Percentiles rank a stretch among this genome's conserved stretches.
phyloP scores from a whole-genome alignment of 2,329 filamentous ascomycete genomes.

The Pestalotiopsis sp. region DNA sequence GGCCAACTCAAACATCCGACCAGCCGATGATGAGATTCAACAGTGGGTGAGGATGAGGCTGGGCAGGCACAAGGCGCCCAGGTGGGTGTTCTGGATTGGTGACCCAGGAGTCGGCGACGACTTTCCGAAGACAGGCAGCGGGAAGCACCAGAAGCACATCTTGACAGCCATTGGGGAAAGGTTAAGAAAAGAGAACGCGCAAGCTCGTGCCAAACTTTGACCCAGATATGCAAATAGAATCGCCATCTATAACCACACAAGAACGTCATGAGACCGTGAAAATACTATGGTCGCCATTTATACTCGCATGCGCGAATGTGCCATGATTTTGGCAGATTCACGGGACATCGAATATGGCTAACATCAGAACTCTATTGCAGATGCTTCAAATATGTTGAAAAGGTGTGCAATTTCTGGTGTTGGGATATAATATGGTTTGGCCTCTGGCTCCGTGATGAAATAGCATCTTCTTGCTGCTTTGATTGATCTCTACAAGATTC shows the following conservation, averaged over 20 bases:
- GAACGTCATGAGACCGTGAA: neutral
- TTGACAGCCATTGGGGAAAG: neutral
- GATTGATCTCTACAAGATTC: rapidly evolving
- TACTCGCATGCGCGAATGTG: no score
- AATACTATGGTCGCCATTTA: neutral
- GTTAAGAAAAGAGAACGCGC: neutral
- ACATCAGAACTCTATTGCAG: no score
- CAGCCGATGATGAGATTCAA: constrained; percentile 61
- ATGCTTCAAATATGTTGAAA: no score
- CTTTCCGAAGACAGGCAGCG: constrained; percentile 94
- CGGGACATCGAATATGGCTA: no score
- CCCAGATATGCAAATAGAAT: neutral
- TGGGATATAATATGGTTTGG: no score
- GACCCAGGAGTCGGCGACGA: constrained; percentile 41
- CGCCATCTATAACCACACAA: neutral
- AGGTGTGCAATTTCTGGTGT: no score
- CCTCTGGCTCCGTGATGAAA: no score
- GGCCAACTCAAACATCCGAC: constrained; percentile 44
- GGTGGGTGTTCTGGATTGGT: constrained; percentile 83
- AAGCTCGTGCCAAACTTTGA: neutral
- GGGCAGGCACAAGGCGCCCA: constrained; percentile 79
- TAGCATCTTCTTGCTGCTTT: neutral
- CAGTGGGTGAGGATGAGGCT: constrained; percentile 73
- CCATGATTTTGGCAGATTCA: no score
- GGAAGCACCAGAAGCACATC: constrained; percentile 83